Conservation (phyloP, 2,329 filamentous ascomycete species). For the Lasiodiplodia gonubiensis region DNA sequence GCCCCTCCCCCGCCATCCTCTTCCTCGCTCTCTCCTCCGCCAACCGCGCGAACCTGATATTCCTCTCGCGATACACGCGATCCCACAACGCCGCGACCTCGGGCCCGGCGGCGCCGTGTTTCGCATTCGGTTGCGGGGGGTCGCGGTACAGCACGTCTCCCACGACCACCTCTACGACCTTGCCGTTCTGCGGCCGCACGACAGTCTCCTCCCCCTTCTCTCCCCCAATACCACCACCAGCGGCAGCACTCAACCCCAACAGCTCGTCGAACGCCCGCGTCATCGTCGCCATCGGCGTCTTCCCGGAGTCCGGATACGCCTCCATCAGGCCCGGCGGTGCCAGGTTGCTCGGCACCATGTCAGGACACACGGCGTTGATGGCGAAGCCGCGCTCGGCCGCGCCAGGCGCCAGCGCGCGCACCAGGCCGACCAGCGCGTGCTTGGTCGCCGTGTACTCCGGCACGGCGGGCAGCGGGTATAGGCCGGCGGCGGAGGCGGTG, state of each 20-base stretch:
- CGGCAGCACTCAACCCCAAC: slow-evolving; percentile 23
- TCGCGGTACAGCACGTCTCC: slow-evolving; percentile 36
- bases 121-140: slow-evolving; percentile 30
- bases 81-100: slow-evolving; percentile 33
- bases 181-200: slow-evolving; percentile 33
- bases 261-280: slow-evolving; percentile 39
- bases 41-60: slow-evolving; percentile 33
- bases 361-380: slow-evolving; percentile 41
- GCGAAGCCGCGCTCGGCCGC: slow-evolving; percentile 33
- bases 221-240: too few species aligned
- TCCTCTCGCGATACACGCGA: slow-evolving; percentile 38
- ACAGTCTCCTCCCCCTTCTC: background rate
- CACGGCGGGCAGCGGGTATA: slow-evolving; percentile 42
- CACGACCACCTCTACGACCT: slow-evolving; percentile 37
- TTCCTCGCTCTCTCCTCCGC: slow-evolving; percentile 18
- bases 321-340: slow-evolving; percentile 40
- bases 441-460: slow-evolving; percentile 47
- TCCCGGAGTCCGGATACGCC: slow-evolving; percentile 35
- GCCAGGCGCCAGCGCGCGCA: slow-evolving; percentile 35
- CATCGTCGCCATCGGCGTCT: slow-evolving; percentile 43
- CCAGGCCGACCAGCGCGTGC: slow-evolving; percentile 44
- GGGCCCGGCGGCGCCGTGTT: slow-evolving; percentile 33
- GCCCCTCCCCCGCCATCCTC: background rate
- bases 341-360: slow-evolving; percentile 38
- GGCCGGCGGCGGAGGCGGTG: slow-evolving; percentile 41